These are phyloP conservation scores for Tuber brumale DNA, from an alignment of 495 filamentous ascomycete species.

Conservation along the genomic window DNA sequence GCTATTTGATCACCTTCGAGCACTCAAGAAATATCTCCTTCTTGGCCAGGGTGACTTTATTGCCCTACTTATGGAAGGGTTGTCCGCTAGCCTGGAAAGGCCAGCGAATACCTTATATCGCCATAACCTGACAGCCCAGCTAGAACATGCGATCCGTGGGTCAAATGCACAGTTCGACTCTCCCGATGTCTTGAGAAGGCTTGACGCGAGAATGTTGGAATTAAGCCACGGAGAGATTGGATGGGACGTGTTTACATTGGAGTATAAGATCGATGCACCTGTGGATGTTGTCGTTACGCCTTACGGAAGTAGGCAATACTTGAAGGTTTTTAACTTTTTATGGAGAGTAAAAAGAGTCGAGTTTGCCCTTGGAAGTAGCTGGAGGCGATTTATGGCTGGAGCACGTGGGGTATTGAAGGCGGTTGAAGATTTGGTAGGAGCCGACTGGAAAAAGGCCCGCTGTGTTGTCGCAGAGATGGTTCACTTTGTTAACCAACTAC, in stretches of 20 bases:
- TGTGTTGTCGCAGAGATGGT: constrained; percentile 94
- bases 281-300: constrained; percentile 96
- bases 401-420: constrained; percentile 82
- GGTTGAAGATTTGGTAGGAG: constrained; percentile 64
- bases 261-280: constrained; percentile 96
- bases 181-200: constrained; percentile 80
- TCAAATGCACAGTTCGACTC: constrained; percentile 96
- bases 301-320: constrained; percentile 88
- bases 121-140: constrained; percentile 89
- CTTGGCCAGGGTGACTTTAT: constrained; percentile 97
- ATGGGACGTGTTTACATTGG: constrained; percentile 98
- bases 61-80: constrained; percentile 90
- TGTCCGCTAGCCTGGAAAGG: constrained; percentile 84
- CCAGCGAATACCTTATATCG: constrained; percentile 93
- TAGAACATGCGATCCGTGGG: constrained; percentile 94
- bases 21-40: constrained; percentile 89
- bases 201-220: constrained; percentile 95
- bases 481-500: constrained; percentile 92
- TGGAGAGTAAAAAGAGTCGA: constrained; percentile 98
- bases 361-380: constrained; percentile 81
- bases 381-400: constrained; percentile 95
- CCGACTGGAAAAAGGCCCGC: constrained; percentile 83
- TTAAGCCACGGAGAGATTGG: constrained; percentile 93
- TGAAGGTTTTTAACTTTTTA: constrained; percentile 98
- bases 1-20: constrained; percentile 83